Conservation (phyloP, 352 stramenopile genomes). For the Phytophthora crassamura region DNA sequence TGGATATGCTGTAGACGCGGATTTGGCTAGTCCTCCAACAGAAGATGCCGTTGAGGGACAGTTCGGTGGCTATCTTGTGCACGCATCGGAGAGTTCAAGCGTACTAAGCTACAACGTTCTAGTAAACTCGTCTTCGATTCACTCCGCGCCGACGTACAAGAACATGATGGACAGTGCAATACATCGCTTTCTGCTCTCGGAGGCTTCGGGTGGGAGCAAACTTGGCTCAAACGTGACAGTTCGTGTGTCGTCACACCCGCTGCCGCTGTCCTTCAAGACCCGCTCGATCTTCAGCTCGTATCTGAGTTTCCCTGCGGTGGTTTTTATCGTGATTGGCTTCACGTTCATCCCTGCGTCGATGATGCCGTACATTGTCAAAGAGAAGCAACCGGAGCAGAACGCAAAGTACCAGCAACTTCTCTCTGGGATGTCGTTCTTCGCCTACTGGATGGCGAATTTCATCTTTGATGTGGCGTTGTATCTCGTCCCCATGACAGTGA, state of each 20-base stretch:
- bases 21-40: constrained; percentile 9
- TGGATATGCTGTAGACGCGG: constrained; percentile 21
- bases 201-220: constrained; percentile 5
- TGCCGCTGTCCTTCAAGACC: constrained; percentile 67
- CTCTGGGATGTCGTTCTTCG: constrained; percentile 91
- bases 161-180: constrained; percentile 66
- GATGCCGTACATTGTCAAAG: constrained; percentile 96
- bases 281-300: constrained; percentile 67
- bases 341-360: constrained; percentile 94
- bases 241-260: constrained; percentile 58
- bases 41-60: constrained; percentile 42
- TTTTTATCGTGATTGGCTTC: constrained; percentile 93
- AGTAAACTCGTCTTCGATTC: constrained; percentile 57
- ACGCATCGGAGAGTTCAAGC: constrained; percentile 41
- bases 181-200: constrained; percentile 51
- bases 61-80: constrained; percentile 59
- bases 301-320: constrained; percentile 74
- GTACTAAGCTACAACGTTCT: constrained; percentile 71
- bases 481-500: constrained; percentile 70
- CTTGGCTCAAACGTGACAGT: constrained; percentile 34
- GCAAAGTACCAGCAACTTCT: constrained; percentile 98
- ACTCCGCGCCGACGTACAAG: constrained; percentile 64
- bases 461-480: constrained; percentile 94
- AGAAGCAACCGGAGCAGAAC: constrained; percentile 92
- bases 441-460: constrained; percentile 98